These are phyloP conservation scores for Diaporthe sp. DNA, from an alignment of 2,329 filamentous ascomycete species.

Conservation along the genomic window DNA sequence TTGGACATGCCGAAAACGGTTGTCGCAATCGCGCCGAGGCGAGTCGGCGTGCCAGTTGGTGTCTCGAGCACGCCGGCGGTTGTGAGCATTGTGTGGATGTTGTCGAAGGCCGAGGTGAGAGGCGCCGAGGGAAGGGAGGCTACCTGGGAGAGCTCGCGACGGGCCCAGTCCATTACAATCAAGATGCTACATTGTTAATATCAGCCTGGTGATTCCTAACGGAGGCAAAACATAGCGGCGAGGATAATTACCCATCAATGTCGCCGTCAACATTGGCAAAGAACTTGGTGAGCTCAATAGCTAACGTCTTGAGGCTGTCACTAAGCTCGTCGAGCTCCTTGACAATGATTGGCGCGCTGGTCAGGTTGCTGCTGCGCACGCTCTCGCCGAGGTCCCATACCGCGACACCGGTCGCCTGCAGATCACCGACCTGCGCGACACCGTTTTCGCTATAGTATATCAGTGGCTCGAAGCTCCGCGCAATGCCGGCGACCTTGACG, in stretches of 20 bases:
- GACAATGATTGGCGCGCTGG: constrained; percentile 88
- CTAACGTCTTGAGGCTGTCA: constrained; percentile 86
- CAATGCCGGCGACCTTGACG: constrained; percentile 90
- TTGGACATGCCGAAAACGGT: constrained; percentile 84
- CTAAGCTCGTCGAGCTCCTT: constrained; percentile 87
- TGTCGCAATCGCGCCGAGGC: constrained; percentile 77
- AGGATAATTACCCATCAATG: constrained; percentile 77
- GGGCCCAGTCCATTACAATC: constrained; percentile 96
- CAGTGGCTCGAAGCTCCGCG: constrained; percentile 91
- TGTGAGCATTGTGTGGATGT: constrained; percentile 83
- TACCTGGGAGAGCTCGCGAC: constrained; percentile 83
- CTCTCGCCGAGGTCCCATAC: constrained; percentile 97
- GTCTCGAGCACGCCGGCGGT: constrained; percentile 73
- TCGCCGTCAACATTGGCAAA: constrained; percentile 95
- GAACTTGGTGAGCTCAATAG: constrained; percentile 89
- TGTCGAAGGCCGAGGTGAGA: constrained; percentile 82
- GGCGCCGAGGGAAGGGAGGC: constrained; percentile 69
- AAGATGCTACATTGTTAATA: constrained; percentile 72
- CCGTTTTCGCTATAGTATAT: constrained; percentile 96
- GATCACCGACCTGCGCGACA: constrained; percentile 84
- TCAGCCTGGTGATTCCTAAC: neutral
- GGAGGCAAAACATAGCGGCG: neutral
- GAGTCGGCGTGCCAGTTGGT: constrained; percentile 71
- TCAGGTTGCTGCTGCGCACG: constrained; percentile 91
- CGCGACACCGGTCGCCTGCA: constrained; percentile 92